Evolutionary conservation across 345 rosid genomes (phyloP).

Genomic region (Hevea brasiliensis): DNA sequence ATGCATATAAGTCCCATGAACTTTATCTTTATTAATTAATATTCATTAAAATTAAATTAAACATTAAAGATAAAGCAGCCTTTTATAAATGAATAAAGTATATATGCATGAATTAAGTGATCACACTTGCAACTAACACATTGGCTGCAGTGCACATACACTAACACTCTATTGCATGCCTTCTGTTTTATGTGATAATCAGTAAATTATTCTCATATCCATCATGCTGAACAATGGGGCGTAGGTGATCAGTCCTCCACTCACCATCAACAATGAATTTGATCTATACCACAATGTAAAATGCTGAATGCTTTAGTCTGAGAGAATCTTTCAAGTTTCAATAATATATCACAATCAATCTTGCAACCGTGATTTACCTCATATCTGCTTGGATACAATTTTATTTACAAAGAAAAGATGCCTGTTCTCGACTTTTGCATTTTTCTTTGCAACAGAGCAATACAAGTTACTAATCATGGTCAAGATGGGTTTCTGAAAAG

Average conservation of each 20-base stretch:
- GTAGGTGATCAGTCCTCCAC: conserved; percentile 90
- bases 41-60: too few relatives aligned
- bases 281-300: conserved; percentile 47
- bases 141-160: too few relatives aligned
- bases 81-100: too few relatives aligned
- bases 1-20: too few relatives aligned
- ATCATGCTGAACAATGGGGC: conserved; percentile 58
- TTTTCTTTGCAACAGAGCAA: conserved; percentile 56
- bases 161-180: too few relatives aligned
- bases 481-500: too few relatives aligned
- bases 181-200: conserved; percentile 41
- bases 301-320: conserved; percentile 7
- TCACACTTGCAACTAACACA: too few relatives aligned
- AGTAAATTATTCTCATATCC: conserved; percentile 83
- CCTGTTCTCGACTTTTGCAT: conserved; percentile 78
- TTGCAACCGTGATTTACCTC: conserved; percentile 48
- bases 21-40: too few relatives aligned
- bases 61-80: too few relatives aligned
- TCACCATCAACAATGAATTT: conserved; percentile 92
- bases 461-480: too few relatives aligned
- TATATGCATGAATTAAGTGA: too few relatives aligned
- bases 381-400: conserved; percentile 83
- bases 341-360: neutral
- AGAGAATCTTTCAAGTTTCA: neutral
- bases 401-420: conserved; percentile 61